phyloP scores from a whole-genome alignment of 2,329 filamentous ascomycete genomes.

The Ampelomyces quisqualis region DNA sequence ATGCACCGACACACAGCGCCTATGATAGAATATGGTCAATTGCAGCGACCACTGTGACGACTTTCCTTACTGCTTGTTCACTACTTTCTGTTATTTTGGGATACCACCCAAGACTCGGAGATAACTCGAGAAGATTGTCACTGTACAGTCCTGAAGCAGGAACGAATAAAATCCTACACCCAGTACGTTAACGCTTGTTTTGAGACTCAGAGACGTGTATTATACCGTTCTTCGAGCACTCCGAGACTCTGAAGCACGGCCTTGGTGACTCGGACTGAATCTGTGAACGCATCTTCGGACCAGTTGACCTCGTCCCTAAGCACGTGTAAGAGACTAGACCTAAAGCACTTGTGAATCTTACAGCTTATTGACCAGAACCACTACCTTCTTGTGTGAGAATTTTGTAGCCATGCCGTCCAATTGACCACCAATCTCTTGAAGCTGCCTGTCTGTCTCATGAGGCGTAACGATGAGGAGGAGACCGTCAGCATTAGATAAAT shows the following conservation, averaged over 20 bases:
- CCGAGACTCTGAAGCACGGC: neutral
- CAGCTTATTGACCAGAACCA: neutral
- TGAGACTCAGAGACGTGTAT: neutral
- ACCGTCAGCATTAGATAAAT: neutral
- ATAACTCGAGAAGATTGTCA: neutral
- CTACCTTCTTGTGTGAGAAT: neutral
- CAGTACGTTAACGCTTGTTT: neutral
- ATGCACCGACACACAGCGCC: neutral
- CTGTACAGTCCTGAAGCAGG: constrained; percentile 1
- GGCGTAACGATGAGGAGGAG: neutral
- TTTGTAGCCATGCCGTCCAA: neutral
- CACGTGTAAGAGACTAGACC: neutral
- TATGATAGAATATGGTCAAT: neutral
- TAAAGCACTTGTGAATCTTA: neutral
- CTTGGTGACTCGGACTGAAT: constrained; percentile 1
- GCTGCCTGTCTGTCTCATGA: neutral
- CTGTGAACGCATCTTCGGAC: neutral
- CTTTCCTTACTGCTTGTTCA: neutral
- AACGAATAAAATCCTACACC: neutral
- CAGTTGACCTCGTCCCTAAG: neutral
- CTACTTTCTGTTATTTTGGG: neutral
- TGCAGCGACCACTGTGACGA: neutral
- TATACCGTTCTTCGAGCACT: neutral
- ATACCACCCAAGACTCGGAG: neutral
- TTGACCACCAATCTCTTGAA: neutral